Percentiles rank a stretch among this genome's conserved stretches.
Evolutionary conservation across 345 rosid species (phyloP).

Genomic region (Moricandia moricandioides): DNA sequence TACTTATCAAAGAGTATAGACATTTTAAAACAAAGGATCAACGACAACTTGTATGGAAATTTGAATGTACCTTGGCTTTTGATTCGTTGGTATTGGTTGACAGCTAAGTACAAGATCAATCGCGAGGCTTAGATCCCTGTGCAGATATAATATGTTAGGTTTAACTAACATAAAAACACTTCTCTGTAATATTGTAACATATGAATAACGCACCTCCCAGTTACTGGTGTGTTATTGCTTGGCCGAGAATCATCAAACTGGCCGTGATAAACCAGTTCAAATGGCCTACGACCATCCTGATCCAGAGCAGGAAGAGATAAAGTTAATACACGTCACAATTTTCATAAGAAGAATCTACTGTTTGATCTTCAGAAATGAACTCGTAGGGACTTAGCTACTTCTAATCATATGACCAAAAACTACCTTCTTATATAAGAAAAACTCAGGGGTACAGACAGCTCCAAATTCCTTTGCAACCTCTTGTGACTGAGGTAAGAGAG

Average conservation of each 20-base stretch:
- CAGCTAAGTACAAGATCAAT: constrained; percentile 52
- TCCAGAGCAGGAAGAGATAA: neutral
- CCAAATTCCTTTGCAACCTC: constrained; percentile 74
- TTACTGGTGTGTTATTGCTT: constrained; percentile 57
- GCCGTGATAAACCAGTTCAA: constrained; percentile 88
- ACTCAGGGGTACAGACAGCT: constrained; percentile 90
- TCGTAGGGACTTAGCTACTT: neutral
- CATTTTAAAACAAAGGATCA: neutral
- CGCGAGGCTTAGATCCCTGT: constrained; percentile 71
- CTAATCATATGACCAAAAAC: neutral
- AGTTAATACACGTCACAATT: neutral
- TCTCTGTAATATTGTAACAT: neutral
- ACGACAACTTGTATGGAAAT: neutral
- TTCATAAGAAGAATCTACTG: neutral
- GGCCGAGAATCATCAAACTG: constrained; percentile 93
- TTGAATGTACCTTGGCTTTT: constrained; percentile 67
- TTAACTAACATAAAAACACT: neutral
- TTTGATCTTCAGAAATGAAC: neutral
- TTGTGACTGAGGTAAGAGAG: constrained; percentile 51
- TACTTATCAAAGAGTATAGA: constrained; percentile 18
- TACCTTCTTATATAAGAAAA: constrained; percentile 84
- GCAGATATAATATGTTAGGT: constrained; percentile 1
- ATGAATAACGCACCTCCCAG: constrained; percentile 64
- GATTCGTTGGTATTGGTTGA: constrained; percentile 59
- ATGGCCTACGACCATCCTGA: constrained; percentile 90